Evolutionary conservation across 1,139 yeast species (phyloP), one percentile per base, ranked within the genome.

Genomic region (Saccharomyces hybrid): DNA sequence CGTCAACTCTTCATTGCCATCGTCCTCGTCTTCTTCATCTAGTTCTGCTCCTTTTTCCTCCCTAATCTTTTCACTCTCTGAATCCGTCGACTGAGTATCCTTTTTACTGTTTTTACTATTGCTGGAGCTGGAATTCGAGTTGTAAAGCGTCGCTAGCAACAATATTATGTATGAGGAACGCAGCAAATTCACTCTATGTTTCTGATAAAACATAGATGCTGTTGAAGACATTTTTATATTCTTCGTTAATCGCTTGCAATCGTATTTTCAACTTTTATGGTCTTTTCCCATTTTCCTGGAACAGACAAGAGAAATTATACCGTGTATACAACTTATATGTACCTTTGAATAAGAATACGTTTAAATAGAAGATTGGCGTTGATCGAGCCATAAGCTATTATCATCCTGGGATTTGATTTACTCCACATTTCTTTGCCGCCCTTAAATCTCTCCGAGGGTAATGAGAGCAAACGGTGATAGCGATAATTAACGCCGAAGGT

Each of bases 81-180:
- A 32, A 34, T 48, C 21, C 46, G 51, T 52, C 55, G 24, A 32
- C 51, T 29, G 24, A 31, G 31, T 9, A 48, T 44, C 28, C 50
- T 54, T 44, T 53, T 57, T 24, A 48, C 54, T 41, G 51, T 50
- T 53, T 38, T 49, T 54, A 24, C 53, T 57, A 14, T 57, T 55
- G 6, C 59, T 56, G 34, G 55, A 53, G 26, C 57, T 53, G 12
- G 61, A 47, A 42, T 65, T 50, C 8, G 49, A 46, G n/a, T 48
- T 63, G 41, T 56, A 51, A 24, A 67, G 53, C 16, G 70, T 65
- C 1, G 62, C 56, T 32, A 64, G 56, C 6, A 68, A 54, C 50
- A 68, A 55, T 44, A 65, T 50, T 11, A 68, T 55, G 55, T 67
- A 68, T 3, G 71, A 67, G 2, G 64, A 55, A 50, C 67, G 60